These are phyloP conservation scores for Apiotrichum brassicae DNA, from an alignment of 1,284 basidiomycete genomes.

Conservation along the genomic window DNA sequence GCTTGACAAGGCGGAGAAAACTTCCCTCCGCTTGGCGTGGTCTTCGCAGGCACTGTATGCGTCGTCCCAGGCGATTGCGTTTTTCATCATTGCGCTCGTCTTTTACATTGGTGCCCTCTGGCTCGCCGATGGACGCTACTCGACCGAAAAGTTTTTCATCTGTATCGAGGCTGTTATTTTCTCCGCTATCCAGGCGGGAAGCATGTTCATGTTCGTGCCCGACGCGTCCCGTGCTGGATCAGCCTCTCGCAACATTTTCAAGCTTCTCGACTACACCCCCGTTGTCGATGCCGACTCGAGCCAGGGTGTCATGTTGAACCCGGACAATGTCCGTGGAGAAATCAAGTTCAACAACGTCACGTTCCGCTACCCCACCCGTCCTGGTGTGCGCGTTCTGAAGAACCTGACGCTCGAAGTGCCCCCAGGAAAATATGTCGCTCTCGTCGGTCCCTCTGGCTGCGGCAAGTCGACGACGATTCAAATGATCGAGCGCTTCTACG, in stretches of 20 bases:
- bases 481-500: conserved; percentile 54
- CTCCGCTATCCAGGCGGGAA: conserved; percentile 44
- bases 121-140: conserved; percentile 54
- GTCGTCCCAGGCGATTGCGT: conserved; percentile 67
- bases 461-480: conserved; percentile 54
- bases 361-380: conserved; percentile 91
- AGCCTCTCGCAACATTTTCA: conserved; percentile 69
- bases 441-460: conserved; percentile 79
- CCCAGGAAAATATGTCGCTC: conserved; percentile 82
- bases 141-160: conserved; percentile 71
- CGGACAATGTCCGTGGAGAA: conserved; percentile 58
- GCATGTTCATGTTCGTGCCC: conserved; percentile 84
- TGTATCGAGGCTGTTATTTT: conserved; percentile 58
- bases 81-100: conserved; percentile 77
- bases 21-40: conserved; percentile 59
- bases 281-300: conserved; percentile 75
- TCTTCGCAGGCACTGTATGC: conserved; percentile 72
- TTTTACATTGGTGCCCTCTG: conserved; percentile 46
- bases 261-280: conserved; percentile 64
- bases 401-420: conserved; percentile 70
- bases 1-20: conserved; percentile 62
- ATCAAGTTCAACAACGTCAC: conserved; percentile 77
- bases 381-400: conserved; percentile 75
- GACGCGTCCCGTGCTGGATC: conserved; percentile 82
- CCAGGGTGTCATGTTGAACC: conserved; percentile 58